phyloP scores from a whole-genome alignment of 2,329 filamentous ascomycete genomes.

The Chaetomium olivaceum region DNA sequence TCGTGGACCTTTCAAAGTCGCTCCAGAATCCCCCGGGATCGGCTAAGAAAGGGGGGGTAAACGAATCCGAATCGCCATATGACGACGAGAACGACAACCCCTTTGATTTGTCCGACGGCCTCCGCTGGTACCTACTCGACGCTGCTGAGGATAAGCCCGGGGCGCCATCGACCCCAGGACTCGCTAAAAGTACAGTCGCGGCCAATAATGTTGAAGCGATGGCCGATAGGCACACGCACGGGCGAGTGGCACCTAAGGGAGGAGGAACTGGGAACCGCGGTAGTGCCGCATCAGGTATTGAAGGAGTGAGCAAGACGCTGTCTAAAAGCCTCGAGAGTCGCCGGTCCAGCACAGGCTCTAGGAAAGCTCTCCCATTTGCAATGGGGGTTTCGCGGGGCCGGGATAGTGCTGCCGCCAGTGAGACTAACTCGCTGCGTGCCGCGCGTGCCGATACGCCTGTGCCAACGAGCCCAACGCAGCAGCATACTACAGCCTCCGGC shows the following conservation, averaged over 20 bases:
- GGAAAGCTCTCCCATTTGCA: slow-evolving; percentile 66
- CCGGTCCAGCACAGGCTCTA: slow-evolving; percentile 82
- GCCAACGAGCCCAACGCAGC: slow-evolving; percentile 43
- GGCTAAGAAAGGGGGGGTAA: slow-evolving; percentile 35
- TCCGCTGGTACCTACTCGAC: slow-evolving; percentile 95
- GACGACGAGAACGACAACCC: slow-evolving; percentile 89
- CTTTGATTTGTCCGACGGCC: slow-evolving; percentile 90
- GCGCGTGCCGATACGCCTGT: slow-evolving; percentile 44
- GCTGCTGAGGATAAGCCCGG: slow-evolving; percentile 89
- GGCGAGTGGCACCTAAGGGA: slow-evolving; percentile 45
- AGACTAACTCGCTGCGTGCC: slow-evolving; percentile 59
- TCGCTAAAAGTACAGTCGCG: slow-evolving; percentile 89
- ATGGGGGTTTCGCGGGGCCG: slow-evolving; percentile 44
- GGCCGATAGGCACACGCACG: slow-evolving; percentile 65
- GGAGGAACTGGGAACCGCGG: slow-evolving; percentile 37
- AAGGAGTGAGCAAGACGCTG: slow-evolving; percentile 73
- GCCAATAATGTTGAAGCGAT: slow-evolving; percentile 84
- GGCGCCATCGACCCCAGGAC: slow-evolving; percentile 86
- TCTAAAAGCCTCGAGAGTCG: slow-evolving; percentile 90
- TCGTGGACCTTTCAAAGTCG: slow-evolving; percentile 87
- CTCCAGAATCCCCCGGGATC: slow-evolving; percentile 49
- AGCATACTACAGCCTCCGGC: slow-evolving; percentile 32
- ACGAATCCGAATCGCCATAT: slow-evolving; percentile 53
- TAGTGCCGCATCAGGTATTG: slow-evolving; percentile 59
- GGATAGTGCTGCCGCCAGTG: slow-evolving; percentile 56